Base-by-base conservation (phyloP, 495 filamentous ascomycete genomes). In the Aspergillus sparsus region DNA sequence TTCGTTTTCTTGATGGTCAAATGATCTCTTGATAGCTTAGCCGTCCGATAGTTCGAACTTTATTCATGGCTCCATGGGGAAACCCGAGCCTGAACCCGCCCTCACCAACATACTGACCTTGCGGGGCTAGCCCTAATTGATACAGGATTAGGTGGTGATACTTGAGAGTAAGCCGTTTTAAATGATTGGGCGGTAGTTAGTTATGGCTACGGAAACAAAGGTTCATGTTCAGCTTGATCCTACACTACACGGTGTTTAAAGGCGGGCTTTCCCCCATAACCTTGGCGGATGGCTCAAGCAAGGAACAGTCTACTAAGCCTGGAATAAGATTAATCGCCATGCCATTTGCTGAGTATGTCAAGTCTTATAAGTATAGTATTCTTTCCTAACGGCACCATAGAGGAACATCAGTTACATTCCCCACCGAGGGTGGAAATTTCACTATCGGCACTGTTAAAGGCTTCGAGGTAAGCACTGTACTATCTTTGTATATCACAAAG, bases 291-390 rank as follows among this genome's bases (percentile, higher is more conserved):
- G 18, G 11, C 15, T 16, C 5, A 46, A 16, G 11, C 5, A 13
- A 13, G 3, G 21, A 3, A 27, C 21, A 46, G 7, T 46, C 11
- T 41, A n/a, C 37, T 41, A 2, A 3, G n/a, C n/a, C 4, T 16
- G 15, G 0, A 46, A 12, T 15, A 16, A 46, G 42, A 46, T 3
- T 16, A 16, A 46, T 46, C 42, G 18, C 5, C 42, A 46, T 46
- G 42, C 42, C 42, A 7, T 46, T 46, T 46, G 42, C 13, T 16
- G 42, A 46, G 42, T 46, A 46, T 46, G 42, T 46, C 7, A 46
- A 46, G n/a, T 16, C 42, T n/a, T 46, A 46, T 46, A 46, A n/a
- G 1, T 46, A 8, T 41, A 16, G 42, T 46, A 46, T 46, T 7
- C 18, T 45, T 46, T 46, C 15, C n/a, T 46, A 46, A 46, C 42